phyloP scores from a whole-genome alignment of 2,329 filamentous ascomycete species.

The Fusarium begoniae region DNA sequence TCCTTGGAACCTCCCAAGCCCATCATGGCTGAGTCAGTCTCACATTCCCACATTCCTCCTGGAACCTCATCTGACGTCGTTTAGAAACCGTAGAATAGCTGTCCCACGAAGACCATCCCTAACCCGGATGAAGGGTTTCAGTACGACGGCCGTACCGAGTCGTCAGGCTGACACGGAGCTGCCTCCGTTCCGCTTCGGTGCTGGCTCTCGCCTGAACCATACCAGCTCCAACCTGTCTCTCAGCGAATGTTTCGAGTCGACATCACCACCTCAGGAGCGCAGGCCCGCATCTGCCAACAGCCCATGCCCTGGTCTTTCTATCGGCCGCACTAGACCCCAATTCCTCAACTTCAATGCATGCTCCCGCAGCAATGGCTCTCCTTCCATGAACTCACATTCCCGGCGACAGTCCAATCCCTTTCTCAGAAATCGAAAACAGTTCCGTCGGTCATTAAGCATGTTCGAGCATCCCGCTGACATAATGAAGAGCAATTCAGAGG shows the following conservation, averaged over 20 bases:
- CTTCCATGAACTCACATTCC: conserved; percentile 70
- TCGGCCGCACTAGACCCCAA: conserved; percentile 71
- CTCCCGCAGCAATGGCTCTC: conserved; percentile 76
- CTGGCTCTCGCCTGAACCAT: conserved; percentile 42
- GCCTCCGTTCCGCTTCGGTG: conserved; percentile 79
- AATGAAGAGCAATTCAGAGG: conserved; percentile 77
- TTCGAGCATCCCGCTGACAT: conserved; percentile 92
- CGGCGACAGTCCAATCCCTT: conserved; percentile 78
- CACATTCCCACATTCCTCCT: conserved; percentile 26
- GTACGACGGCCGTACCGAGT: conserved; percentile 70
- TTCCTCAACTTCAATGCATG: conserved; percentile 67
- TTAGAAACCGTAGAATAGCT: conserved; percentile 70
- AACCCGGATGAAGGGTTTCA: conserved; percentile 77
- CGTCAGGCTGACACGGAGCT: conserved; percentile 72
- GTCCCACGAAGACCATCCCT: conserved; percentile 79
- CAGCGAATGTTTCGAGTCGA: conserved; percentile 78
- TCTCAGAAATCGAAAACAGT: conserved; percentile 83
- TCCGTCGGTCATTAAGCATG: conserved; percentile 95
- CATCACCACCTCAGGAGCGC: conserved; percentile 79
- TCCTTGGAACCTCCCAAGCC: conserved; percentile 61
- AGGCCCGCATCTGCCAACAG: conserved; percentile 69
- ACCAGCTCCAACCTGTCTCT: conserved; percentile 65
- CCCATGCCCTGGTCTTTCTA: conserved; percentile 62
- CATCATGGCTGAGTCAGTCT: conserved; percentile 62
- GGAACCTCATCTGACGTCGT: conserved; percentile 37